Conservation (phyloP, 2,329 filamentous ascomycete species). For the Fusarium xylarioides region DNA sequence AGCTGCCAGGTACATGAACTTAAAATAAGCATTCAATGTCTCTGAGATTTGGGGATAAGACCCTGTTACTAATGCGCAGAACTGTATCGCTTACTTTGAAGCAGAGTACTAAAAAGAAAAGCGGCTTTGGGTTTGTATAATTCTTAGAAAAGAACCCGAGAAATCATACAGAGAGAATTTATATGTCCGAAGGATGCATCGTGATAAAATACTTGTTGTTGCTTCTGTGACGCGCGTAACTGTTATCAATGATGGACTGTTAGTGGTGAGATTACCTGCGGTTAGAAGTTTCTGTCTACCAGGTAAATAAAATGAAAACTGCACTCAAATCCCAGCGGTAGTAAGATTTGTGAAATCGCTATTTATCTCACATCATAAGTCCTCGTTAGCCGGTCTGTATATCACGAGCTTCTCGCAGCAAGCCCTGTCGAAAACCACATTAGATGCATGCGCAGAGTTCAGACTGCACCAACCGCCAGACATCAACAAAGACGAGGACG, state of each 20-base stretch:
- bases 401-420: not conserved
- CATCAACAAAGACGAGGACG: not conserved
- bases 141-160: too few species aligned
- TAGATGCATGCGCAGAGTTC: rapidly evolving
- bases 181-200: too few species aligned
- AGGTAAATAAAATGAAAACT: too few species aligned
- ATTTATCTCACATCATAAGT: not conserved
- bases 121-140: rapidly evolving
- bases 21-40: too few species aligned
- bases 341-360: rapidly evolving
- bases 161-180: not conserved
- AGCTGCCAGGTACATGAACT: too few species aligned
- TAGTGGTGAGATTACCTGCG: not conserved
- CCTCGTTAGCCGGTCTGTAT: not conserved
- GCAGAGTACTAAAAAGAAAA: too few species aligned
- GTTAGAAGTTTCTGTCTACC: not conserved
- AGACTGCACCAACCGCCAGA: not conserved
- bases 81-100: too few species aligned
- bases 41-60: too few species aligned
- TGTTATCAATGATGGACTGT: not conserved
- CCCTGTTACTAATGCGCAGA: too few species aligned
- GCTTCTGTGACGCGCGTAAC: not conserved
- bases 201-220: rapidly evolving
- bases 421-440: not conserved
- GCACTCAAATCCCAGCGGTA: rapidly evolving